Percentiles rank a stretch among this genome's conserved stretches.
These are phyloP conservation scores for Eucalyptus shirleyi DNA, from an alignment of 345 rosid species.

Conservation along the genomic window DNA sequence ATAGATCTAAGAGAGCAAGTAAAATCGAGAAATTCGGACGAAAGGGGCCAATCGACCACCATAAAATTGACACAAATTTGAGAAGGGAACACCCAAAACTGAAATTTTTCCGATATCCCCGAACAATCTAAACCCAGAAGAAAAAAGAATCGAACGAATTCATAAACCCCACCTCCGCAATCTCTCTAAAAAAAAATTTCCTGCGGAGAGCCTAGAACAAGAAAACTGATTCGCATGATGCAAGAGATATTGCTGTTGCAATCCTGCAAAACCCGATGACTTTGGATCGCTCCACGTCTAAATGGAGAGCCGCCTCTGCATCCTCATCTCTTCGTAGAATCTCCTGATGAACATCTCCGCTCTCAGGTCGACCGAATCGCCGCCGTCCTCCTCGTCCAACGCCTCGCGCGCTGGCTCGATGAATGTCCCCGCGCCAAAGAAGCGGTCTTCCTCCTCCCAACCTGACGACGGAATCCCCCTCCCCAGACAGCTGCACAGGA, in stretches of 20 bases:
- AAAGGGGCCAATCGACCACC: not conserved
- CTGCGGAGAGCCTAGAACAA: not conserved
- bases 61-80: not conserved
- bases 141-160: not conserved
- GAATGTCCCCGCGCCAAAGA: not conserved
- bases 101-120: not conserved
- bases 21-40: not conserved
- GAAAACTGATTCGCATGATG: not conserved
- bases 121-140: not conserved
- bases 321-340: conserved; percentile 54
- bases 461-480: not conserved
- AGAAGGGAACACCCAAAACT: not conserved
- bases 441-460: not conserved
- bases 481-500: conserved; percentile 30
- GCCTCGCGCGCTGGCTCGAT: not conserved
- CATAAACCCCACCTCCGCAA: not conserved
- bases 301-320: conserved; percentile 34
- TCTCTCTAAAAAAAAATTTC: not conserved
- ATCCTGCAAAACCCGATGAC: not conserved
- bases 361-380: conserved; percentile 53
- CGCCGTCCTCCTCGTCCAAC: not conserved
- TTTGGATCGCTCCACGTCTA: not conserved
- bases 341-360: conserved; percentile 65
- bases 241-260: not conserved
- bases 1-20: not conserved